A percentile compares a stretch with the other conserved stretches of the same genome.
Evolutionary conservation across 2,329 filamentous ascomycete genomes (phyloP).

Genomic region (Colletotrichum australisinense): DNA sequence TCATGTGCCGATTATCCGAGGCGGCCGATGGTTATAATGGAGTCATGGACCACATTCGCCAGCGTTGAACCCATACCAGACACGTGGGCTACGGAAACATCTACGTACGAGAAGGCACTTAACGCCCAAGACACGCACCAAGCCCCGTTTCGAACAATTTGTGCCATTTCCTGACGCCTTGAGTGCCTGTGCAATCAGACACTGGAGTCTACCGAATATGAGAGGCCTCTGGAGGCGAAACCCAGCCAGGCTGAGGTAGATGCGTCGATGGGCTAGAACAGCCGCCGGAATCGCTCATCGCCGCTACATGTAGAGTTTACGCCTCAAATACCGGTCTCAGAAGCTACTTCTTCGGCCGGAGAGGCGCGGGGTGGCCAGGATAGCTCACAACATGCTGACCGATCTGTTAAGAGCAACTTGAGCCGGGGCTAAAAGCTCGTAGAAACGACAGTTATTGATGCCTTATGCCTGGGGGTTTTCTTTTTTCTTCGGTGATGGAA

Average conservation of each 20-base stretch:
- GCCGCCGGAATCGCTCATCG: not conserved
- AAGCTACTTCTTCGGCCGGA: not conserved
- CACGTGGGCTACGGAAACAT: constrained; percentile 13
- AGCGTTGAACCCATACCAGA: not conserved
- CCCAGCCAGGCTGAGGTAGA: not conserved
- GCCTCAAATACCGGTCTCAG: not conserved
- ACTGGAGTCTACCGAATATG: not conserved
- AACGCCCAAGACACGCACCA: not conserved
- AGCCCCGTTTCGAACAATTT: not conserved
- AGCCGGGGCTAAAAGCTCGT: not conserved
- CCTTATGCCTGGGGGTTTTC: not conserved
- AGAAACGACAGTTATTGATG: not conserved
- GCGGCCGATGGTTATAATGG: constrained; percentile 10
- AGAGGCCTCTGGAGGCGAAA: not conserved
- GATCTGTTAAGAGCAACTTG: not conserved
- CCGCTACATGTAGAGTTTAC: not conserved
- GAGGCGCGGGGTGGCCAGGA: not conserved
- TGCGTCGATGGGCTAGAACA: not conserved
- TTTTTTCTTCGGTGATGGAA: not conserved
- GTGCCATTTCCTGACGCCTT: not conserved
- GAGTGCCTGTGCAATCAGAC: not conserved
- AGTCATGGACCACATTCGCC: not conserved
- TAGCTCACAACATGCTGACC: not conserved
- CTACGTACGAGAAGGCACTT: not conserved
- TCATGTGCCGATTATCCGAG: constrained; percentile 1